Evolutionary conservation across 2,329 filamentous ascomycete species (phyloP).

Genomic region (Penicillium sp.): DNA sequence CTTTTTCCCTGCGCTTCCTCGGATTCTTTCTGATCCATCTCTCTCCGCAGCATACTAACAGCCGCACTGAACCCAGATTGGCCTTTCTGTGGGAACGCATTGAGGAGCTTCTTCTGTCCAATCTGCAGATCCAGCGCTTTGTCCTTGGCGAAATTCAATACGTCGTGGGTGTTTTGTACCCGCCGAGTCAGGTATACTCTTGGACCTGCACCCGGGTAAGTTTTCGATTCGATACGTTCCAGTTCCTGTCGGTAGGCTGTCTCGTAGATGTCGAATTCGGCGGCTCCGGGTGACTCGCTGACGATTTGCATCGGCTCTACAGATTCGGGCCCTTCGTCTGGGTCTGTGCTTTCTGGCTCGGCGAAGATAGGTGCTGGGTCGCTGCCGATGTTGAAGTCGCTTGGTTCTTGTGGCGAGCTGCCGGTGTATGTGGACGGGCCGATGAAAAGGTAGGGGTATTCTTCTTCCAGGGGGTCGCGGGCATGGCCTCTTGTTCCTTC

Average conservation of each 20-base stretch:
- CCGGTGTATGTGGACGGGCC: conserved; percentile 54
- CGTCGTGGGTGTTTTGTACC: conserved; percentile 43
- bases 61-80: conserved; percentile 17
- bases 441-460: conserved; percentile 69
- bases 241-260: conserved; percentile 80
- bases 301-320: conserved; percentile 48
- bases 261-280: conserved; percentile 85
- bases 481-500: conserved; percentile 57
- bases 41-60: conserved; percentile 16
- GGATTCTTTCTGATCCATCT: conserved; percentile 17
- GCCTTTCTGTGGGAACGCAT: background rate
- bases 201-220: conserved; percentile 42
- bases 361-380: conserved; percentile 17
- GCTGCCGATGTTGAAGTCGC: conserved; percentile 6
- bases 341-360: conserved; percentile 31
- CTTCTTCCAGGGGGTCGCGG: conserved; percentile 60
- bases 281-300: conserved; percentile 77
- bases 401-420: conserved; percentile 14
- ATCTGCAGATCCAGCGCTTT: conserved; percentile 22
- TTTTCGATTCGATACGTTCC: conserved; percentile 57
- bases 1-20: background rate
- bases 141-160: conserved; percentile 32
- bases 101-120: conserved; percentile 5
- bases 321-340: conserved; percentile 19
- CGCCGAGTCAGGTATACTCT: conserved; percentile 56